Base-by-base conservation (phyloP, 257 asterid genomes). In the Scutellaria minor region DNA sequence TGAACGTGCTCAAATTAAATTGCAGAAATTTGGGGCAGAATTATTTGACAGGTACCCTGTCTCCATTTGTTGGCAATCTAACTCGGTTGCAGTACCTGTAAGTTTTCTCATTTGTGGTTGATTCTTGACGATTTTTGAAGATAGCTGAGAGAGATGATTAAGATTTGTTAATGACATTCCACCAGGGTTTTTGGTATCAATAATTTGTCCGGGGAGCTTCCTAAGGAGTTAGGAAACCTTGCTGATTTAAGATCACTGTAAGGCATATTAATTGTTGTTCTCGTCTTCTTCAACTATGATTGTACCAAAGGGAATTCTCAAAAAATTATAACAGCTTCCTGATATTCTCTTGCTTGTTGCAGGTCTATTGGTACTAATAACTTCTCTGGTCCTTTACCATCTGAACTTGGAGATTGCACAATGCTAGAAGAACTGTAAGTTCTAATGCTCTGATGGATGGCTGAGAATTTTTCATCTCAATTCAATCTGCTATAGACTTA, bases 81-180 rank as follows among this genome's bases (percentile, higher is more conserved):
- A 81, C 77, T 84, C 83, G 90, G 3, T 70, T 89, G 96, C 89
- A 85, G 72, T 83, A 78, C 77, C 48, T 92, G 97, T 92, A 83
- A 72, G 88, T 55, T 47, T 7, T 13, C 37, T 45, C 6, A 12
- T 59, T 41, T n/a, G 4, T 2, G 31, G 50, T 14, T 12, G 9
- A 10, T 9, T 64, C n/a, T 50, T 48, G 15, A 40, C 50, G 53
- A 52, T 12, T 57, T 18, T 31, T 31, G 37, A 31, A 5, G 7
- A 9, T 60, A 9, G 27, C 15, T 72, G 57, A 24, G 9, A 35
- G 37, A 24, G 24, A 41, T 59, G 56, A 13, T 20, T 6, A 18
- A 14, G 12, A 13, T 72, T 20, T 57, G n/a, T 35, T 41, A 20
- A 53, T 71, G 75, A 75, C 20, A 42, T 72, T 64, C 62, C n/a